Evolutionary conservation across 1,284 basidiomycete genomes (phyloP).

Genomic region (Salmacisia buchloeana): DNA sequence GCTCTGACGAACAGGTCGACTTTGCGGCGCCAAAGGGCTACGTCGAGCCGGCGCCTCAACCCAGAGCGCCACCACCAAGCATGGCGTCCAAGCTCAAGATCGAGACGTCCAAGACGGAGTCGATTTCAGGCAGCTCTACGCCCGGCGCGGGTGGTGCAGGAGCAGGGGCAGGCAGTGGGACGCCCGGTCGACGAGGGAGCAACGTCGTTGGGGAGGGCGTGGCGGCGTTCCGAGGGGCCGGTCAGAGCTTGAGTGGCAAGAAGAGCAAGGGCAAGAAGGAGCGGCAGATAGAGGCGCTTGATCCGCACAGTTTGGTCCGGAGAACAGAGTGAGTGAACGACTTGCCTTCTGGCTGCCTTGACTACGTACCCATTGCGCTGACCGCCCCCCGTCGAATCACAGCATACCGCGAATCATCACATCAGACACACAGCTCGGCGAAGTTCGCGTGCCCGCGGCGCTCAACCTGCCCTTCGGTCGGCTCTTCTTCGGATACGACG

Average conservation of each 20-base stretch:
- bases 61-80: slow-evolving; percentile 71
- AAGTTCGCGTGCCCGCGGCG: slow-evolving; percentile 77
- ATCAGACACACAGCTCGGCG: slow-evolving; percentile 66
- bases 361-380: slow-evolving; percentile 5
- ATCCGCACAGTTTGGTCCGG: slow-evolving; percentile 39
- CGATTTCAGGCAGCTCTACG: slow-evolving; percentile 46
- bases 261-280: slow-evolving; percentile 44
- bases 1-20: slow-evolving; percentile 53
- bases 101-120: slow-evolving; percentile 55
- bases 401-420: slow-evolving; percentile 82
- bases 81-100: slow-evolving; percentile 98
- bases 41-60: slow-evolving; percentile 79
- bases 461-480: slow-evolving; percentile 79
- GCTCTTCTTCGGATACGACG: slow-evolving; percentile 49
- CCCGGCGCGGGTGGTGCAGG: slow-evolving; percentile 32
- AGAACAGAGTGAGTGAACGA: slow-evolving; percentile 33
- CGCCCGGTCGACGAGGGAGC: slow-evolving; percentile 12
- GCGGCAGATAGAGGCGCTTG: slow-evolving; percentile 42
- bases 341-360: neutral
- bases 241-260: slow-evolving; percentile 46
- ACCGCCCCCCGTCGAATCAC: slow-evolving; percentile 8
- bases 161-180: neutral
- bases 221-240: slow-evolving; percentile 39
- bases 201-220: slow-evolving; percentile 21
- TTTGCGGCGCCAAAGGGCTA: slow-evolving; percentile 62